Evolutionary conservation across 495 filamentous ascomycete genomes (phyloP).

Genomic region (Astrothelium macrocarpum): DNA sequence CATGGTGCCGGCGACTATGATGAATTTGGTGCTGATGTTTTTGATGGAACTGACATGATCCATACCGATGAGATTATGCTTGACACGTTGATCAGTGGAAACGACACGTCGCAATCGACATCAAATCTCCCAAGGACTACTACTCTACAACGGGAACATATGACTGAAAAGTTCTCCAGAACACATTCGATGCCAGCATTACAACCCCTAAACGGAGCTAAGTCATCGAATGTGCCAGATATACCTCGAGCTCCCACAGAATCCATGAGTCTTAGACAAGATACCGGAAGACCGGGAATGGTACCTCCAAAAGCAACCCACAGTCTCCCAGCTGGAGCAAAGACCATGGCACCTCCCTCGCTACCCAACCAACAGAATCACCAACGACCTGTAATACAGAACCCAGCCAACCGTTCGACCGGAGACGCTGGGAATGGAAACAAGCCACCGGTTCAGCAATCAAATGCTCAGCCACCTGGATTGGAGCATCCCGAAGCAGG

Average conservation of each 20-base stretch:
- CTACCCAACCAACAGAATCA: slow-evolving; percentile 7
- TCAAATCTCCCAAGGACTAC: neutral
- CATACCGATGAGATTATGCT: slow-evolving; percentile 18
- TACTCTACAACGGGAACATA: slow-evolving; percentile 4
- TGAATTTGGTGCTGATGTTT: slow-evolving; percentile 56
- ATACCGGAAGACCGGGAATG: too few relatives aligned
- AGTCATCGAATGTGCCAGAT: slow-evolving; percentile 9
- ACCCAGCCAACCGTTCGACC: slow-evolving; percentile 8
- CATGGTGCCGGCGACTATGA: slow-evolving; percentile 31
- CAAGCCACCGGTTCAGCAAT: neutral
- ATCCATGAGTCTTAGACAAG: neutral
- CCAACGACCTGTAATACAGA: slow-evolving; percentile 6
- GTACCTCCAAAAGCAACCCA: neutral
- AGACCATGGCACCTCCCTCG: neutral
- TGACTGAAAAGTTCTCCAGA: slow-evolving; percentile 18
- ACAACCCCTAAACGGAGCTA: slow-evolving; percentile 17
- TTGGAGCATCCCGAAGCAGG: slow-evolving; percentile 10
- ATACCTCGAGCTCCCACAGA: slow-evolving; percentile 19
- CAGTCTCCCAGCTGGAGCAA: neutral
- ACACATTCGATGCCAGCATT: slow-evolving; percentile 27
- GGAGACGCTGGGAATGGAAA: neutral
- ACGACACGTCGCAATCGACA: slow-evolving; percentile 10
- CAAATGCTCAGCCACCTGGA: neutral
- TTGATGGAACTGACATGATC: slow-evolving; percentile 31
- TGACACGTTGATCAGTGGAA: slow-evolving; percentile 14